These are phyloP conservation scores for Helminthosporium solani DNA, from an alignment of 2,329 filamentous ascomycete species.

Conservation along the genomic window DNA sequence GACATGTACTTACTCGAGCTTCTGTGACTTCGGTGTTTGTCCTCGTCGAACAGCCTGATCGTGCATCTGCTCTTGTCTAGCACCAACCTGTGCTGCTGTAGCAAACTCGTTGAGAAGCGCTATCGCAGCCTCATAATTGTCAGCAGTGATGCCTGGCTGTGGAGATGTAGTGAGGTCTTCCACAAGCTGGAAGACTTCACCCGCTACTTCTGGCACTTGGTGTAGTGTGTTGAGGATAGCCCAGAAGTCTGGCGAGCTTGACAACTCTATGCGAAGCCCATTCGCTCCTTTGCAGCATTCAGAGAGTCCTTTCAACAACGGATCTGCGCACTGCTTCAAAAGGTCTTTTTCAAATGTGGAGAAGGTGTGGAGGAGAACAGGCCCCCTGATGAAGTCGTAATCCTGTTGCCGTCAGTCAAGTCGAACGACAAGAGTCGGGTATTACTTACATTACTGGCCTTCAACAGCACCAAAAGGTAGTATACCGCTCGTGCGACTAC, in stretches of 20 bases:
- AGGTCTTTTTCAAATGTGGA: conserved; percentile 80
- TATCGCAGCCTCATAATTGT: conserved; percentile 92
- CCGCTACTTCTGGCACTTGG: conserved; percentile 66
- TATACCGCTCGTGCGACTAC: conserved; percentile 80
- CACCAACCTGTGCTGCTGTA: conserved; percentile 73
- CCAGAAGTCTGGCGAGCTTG: conserved; percentile 97
- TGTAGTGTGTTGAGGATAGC: conserved; percentile 78
- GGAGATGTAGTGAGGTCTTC: conserved; percentile 69
- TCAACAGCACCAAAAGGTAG: conserved; percentile 80
- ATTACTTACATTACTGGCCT: conserved; percentile 77
- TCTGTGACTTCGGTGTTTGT: conserved; percentile 55
- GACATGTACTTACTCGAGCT: conserved; percentile 53
- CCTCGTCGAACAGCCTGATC: conserved; percentile 56
- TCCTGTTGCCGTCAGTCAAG: conserved; percentile 55
- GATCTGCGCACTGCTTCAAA: conserved; percentile 71
- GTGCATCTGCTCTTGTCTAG: conserved; percentile 66
- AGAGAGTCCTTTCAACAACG: conserved; percentile 76
- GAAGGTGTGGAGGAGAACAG: conserved; percentile 87
- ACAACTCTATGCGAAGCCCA: conserved; percentile 84
- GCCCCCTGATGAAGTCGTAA: conserved; percentile 86
- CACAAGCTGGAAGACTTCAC: conserved; percentile 82
- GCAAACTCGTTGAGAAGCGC: conserved; percentile 86
- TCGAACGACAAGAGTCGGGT: background rate
- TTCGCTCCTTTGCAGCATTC: conserved; percentile 77
- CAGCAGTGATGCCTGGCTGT: conserved; percentile 83